Evolutionary conservation across 2,329 filamentous ascomycete species (phyloP).

Genomic region (Huntiella bhutanensis): DNA sequence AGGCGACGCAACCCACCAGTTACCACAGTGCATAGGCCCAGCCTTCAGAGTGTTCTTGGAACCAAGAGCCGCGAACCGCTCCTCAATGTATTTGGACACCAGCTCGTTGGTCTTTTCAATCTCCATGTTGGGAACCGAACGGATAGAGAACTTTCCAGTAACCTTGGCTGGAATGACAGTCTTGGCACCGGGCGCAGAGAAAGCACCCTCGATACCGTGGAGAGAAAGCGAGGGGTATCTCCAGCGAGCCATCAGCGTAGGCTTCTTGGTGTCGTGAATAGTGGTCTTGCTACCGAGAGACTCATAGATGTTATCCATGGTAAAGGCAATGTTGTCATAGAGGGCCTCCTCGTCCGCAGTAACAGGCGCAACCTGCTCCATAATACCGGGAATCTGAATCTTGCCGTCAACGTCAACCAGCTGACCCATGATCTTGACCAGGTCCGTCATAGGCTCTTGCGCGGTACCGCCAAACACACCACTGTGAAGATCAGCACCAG

Average conservation of each 20-base stretch:
- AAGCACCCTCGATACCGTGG: constrained; percentile 89
- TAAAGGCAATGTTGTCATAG: constrained; percentile 84
- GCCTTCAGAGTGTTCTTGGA: constrained; percentile 86
- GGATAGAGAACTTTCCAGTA: constrained; percentile 93
- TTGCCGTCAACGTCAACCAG: constrained; percentile 81
- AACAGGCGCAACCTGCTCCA: constrained; percentile 78
- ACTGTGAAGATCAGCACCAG: constrained; percentile 84
- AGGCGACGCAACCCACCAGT: constrained; percentile 96
- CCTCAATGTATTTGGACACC: constrained; percentile 68
- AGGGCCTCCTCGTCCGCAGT: constrained; percentile 70
- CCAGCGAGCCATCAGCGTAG: constrained; percentile 90
- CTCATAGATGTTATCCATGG: constrained; percentile 88
- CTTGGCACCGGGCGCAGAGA: constrained; percentile 84
- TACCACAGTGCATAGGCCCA: constrained; percentile 70
- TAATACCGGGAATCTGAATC: constrained; percentile 85
- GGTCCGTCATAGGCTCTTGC: constrained; percentile 96
- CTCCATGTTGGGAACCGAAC: constrained; percentile 95
- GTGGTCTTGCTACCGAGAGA: constrained; percentile 76
- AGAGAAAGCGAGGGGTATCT: constrained; percentile 83
- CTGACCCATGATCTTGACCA: constrained; percentile 62
- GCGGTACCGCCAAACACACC: constrained; percentile 93
- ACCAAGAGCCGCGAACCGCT: constrained; percentile 66
- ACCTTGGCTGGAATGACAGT: constrained; percentile 98
- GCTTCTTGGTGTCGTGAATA: constrained; percentile 76
- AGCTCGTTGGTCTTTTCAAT: constrained; percentile 70